These are phyloP conservation scores for Talaromyces ruber DNA, from an alignment of 495 filamentous ascomycete genomes.

Conservation along the genomic window DNA sequence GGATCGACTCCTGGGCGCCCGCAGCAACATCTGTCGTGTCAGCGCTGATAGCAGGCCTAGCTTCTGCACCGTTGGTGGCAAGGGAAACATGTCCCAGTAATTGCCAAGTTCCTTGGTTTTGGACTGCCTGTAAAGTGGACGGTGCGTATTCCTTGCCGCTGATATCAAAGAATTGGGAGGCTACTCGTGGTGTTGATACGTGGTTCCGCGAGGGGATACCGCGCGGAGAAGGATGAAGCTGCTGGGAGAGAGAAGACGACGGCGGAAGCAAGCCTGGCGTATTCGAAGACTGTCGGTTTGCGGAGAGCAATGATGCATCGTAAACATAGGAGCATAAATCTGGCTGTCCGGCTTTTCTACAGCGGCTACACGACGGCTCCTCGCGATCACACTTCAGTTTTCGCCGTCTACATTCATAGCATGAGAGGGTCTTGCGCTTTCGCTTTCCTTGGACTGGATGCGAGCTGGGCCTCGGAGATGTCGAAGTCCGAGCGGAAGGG, in stretches of 20 bases:
- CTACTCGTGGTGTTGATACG: neutral
- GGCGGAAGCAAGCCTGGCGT: neutral
- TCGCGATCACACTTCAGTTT: conserved; percentile 28
- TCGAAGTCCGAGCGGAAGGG: neutral
- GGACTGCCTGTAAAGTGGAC: neutral
- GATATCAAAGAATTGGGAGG: neutral
- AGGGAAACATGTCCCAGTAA: conserved; percentile 6
- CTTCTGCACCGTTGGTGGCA: conserved; percentile 6
- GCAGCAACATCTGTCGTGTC: neutral
- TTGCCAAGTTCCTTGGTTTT: conserved; percentile 4
- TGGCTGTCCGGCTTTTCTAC: conserved; percentile 17
- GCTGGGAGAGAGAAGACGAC: neutral
- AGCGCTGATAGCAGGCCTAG: conserved; percentile 7
- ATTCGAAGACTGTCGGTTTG: neutral
- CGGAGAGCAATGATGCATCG: neutral
- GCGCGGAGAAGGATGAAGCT: neutral
- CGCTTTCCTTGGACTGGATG: neutral
- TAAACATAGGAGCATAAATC: conserved; percentile 15
- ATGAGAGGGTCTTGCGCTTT: conserved; percentile 19
- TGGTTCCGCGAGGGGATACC: neutral
- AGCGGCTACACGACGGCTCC: conserved; percentile 25
- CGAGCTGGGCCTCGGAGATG: neutral
- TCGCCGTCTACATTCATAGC: conserved; percentile 24
- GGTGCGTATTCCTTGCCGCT: neutral
- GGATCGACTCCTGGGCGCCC: conserved; percentile 9